Evolutionary conservation across 208 protist species (phyloP), one percentile per base, ranked within the genome.

Genomic region (Zelonia costaricensis): DNA sequence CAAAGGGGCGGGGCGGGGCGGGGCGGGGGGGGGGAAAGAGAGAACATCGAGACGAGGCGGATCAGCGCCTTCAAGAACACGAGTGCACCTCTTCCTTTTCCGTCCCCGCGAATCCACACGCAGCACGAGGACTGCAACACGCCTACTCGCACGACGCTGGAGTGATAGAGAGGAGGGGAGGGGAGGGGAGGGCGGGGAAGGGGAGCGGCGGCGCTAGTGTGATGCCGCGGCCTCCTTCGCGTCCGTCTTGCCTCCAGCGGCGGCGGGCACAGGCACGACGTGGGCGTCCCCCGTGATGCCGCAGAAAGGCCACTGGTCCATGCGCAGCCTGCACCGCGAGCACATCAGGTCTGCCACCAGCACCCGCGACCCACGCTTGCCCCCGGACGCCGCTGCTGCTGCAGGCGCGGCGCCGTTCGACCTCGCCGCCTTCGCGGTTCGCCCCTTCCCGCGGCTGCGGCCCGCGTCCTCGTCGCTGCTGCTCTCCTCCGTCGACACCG

Each of bases 241-340:
- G 13, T n/a, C 42, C n/a, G 18, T 15, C n/a, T 57, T 36, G 13
- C 25, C 43, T 12, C 12, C 36, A 13, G 13, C 52, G 15, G 31
- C 23, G 27, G 5, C 4, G 6, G 52, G 36, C 28, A 20, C 57
- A n/a, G 27, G 56, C 25, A 66, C 15, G 1, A 70, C 65, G 56
- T 91, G 79, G n/a, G 61, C 44, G 12, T 84, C 74, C 33, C 78
- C 83, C 5, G 76, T 74, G 10, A 89, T 27, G 13, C 82, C 82
- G 45, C 82, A 89, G 64, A 78, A 89, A 0, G 71, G 69, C 82
- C 82, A 89, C 20, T 89, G 69, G n/a, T 69, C 49, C 59, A 74
- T 71, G 38, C 61, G 65, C 33, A 89, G 67, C 15, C 73, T 76
- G 46, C 82, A 89, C 25, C 42, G 61, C 13, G 51, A 51, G 48